Evolutionary conservation across 2,329 filamentous ascomycete species (phyloP), one percentile per base, ranked within the genome.

Genomic region (Pochonia chlamydosporia): DNA sequence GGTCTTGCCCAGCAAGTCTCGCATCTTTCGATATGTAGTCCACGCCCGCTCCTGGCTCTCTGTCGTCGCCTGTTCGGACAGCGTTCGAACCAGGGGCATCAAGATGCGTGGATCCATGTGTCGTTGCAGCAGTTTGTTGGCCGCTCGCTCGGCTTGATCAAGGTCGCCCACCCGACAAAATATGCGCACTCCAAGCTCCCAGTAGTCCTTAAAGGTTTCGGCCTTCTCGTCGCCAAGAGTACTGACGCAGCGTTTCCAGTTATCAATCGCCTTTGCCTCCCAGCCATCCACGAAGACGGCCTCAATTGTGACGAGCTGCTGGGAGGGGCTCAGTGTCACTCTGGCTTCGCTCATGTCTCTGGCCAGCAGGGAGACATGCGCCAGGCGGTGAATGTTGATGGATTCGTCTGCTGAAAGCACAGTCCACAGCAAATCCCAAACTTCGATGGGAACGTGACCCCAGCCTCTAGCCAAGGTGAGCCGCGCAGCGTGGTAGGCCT

Each of bases 51-150:
- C 65, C 24, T 72, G 72, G 5, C 59, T 58, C 21, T 69, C 76
- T 49, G 60, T 70, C 41, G 62, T 74, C 3, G 70, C 69, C 4
- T 74, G 59, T 11, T 77, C 73, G 1, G 81, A 81, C 64, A 81
- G 84, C 7, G 84, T 79, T 33, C 77, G 74, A 48, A 95, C 85
- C n/a, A 93, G 73, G 13, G 82, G 79, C 51, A 90, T 67, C 46
- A 86, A 64, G 37, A 84, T 73, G 5, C 81, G 74, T 18, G 76
- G 67, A 47, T 83, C 73, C 44, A 65, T 68, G 3, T 69, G 58
- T 13, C 74, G 66, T 18, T 72, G 62, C 10, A 83, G 66, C 3
- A 86, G 70, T 42, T 70, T 73, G 43, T 76, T 70, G 49, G 79
- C 73, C 14, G 80, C 73, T 40, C 74, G 64, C 44, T 80, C 69